Evolutionary conservation across 495 filamentous ascomycete species (phyloP), one percentile per base, ranked within the genome.

Genomic region (Chaetomidium leptoderma): DNA sequence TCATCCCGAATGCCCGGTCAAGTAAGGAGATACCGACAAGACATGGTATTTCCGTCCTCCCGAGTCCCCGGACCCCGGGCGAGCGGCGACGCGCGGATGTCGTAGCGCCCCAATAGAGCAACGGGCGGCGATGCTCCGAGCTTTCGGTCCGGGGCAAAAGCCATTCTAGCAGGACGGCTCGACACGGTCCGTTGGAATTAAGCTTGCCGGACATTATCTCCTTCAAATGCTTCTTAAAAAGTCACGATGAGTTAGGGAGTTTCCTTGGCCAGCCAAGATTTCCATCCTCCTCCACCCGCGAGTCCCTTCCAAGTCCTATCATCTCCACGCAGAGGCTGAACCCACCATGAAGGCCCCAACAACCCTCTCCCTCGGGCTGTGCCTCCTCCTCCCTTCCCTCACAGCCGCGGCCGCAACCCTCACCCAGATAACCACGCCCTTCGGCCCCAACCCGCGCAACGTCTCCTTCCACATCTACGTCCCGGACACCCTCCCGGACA

Each of bases 391-490:
- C 26, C 5, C 40, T 3, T 6, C 51, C 29, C 21, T 62, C 46
- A 19, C 61, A 14, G 1, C 42, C 11, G 64, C 64, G 5, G n/a
- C n/a, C n/a, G 66, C 64, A 29, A 49, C 58, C 21, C 69, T 79
- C 23, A 61, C 65, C 13, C 58, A 72, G 53, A 59, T 78, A 32
- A 71, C 68, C 8, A 63, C 67, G 5, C 36, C 66, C 49, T 71
- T 78, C 57, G 77, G 78, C 0, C 57, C 66, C 44, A 83, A 83
- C 59, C 81, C 80, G 11, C 74, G 72, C 39, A 75, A 78, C 49
- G 76, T 77, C 17, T 67, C 65, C 19, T 80, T 83, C 66, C 81
- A 79, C 69, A 79, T 82, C 63, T 83, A 78, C 66, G 74, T 82
- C 23, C 81, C 81, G 4, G 70, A 75, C 47, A 72, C 68, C 19